These are phyloP conservation scores for Chytriomyces sp. DNA, from an alignment of 192 early-diverging fungal species.

Conservation along the genomic window DNA sequence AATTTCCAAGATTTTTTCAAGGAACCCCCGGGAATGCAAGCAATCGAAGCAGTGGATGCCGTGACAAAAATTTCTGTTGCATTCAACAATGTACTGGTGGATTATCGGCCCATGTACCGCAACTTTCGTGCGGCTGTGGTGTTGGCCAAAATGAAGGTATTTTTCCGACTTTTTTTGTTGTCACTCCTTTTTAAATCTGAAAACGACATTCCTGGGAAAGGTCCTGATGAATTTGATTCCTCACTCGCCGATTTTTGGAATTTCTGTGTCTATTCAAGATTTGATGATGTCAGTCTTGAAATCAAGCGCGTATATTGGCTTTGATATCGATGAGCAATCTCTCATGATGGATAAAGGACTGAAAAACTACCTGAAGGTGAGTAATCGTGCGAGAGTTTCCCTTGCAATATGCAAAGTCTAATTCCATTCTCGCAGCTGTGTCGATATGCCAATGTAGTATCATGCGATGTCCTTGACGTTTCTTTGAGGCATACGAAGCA, in stretches of 20 bases:
- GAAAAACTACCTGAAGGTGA: slow-evolving; percentile 21
- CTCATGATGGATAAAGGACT: slow-evolving; percentile 35
- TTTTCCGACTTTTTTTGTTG: neutral
- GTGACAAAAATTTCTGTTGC: slow-evolving; percentile 65
- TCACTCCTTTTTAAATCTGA: neutral
- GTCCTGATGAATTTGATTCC: slow-evolving; percentile 56
- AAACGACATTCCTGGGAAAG: neutral
- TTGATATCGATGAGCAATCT: slow-evolving; percentile 37
- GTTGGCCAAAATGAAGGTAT: slow-evolving; percentile 68
- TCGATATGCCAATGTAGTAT: slow-evolving; percentile 45
- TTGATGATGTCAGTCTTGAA: slow-evolving; percentile 60
- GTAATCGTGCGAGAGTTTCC: slow-evolving; percentile 7
- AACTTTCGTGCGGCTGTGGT: slow-evolving; percentile 55
- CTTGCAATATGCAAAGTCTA: neutral
- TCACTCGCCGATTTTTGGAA: slow-evolving; percentile 64
- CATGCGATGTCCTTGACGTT: slow-evolving; percentile 44
- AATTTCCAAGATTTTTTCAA: slow-evolving; percentile 64
- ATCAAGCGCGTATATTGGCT: slow-evolving; percentile 41
- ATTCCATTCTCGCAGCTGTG: slow-evolving; percentile 16
- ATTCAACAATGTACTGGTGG: slow-evolving; percentile 63
- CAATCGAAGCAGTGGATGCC: slow-evolving; percentile 54
- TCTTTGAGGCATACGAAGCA: slow-evolving; percentile 38
- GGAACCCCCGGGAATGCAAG: slow-evolving; percentile 56
- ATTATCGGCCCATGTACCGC: slow-evolving; percentile 63
- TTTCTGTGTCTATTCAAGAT: slow-evolving; percentile 57